Percentiles rank a stretch among this genome's conserved stretches.
These are phyloP conservation scores for Coemansia erecta DNA, from an alignment of 192 early-diverging fungal genomes.

Conservation along the genomic window DNA sequence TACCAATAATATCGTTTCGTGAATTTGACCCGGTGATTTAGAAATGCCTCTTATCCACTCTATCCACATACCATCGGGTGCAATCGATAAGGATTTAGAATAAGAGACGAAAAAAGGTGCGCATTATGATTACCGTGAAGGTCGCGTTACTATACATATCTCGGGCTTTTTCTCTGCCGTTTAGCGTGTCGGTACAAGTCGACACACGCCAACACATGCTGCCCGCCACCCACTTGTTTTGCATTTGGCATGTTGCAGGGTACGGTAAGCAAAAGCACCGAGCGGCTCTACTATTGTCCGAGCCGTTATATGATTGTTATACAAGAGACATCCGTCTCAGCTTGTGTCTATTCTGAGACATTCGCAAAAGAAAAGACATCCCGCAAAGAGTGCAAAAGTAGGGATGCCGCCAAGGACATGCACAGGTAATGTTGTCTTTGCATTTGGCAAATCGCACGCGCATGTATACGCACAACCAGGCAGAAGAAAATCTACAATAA, in stretches of 20 bases:
- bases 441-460: not conserved
- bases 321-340: not conserved
- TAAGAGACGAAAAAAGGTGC: not conserved
- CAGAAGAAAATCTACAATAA: slow-evolving; percentile 1
- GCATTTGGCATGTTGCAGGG: too few relatives aligned
- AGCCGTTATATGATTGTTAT: too few relatives aligned
- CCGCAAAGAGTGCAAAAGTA: not conserved
- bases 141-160: too few relatives aligned
- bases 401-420: not conserved
- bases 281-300: not conserved
- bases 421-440: slow-evolving; percentile 8
- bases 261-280: not conserved
- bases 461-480: too few relatives aligned
- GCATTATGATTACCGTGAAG: not conserved
- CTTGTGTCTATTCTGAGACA: not conserved
- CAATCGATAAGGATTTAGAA: slow-evolving; percentile 3
- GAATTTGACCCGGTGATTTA: too few relatives aligned
- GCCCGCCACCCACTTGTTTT: too few relatives aligned
- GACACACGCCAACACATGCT: too few relatives aligned
- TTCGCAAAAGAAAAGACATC: not conserved
- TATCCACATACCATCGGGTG: slow-evolving; percentile 1
- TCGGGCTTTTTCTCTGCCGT: too few relatives aligned
- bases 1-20: too few relatives aligned
- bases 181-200: too few relatives aligned
- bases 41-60: too few relatives aligned